Conservation (phyloP, 1,139 yeast species). For the Taphrina populina region DNA sequence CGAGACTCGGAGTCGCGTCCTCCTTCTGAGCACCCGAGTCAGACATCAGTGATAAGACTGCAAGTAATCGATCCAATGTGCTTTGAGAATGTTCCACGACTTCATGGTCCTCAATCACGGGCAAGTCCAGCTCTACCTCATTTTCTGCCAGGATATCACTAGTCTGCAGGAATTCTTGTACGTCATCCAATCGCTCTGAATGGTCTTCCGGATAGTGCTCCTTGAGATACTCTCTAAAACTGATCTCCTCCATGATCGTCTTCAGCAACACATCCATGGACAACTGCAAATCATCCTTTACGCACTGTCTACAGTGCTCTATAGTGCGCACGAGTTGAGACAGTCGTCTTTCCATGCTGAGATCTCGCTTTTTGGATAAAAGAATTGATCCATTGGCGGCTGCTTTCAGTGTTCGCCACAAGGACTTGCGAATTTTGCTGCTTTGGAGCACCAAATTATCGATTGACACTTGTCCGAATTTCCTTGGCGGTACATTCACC, state of each 20-base stretch:
- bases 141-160: conserved; percentile 46
- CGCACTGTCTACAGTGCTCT: not conserved
- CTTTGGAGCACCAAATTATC: conserved; percentile 41
- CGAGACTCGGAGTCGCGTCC: conserved; percentile 42
- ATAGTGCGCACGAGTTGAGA: not conserved
- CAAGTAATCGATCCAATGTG: conserved; percentile 51
- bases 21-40: conserved; percentile 47
- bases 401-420: conserved; percentile 37
- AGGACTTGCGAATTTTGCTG: conserved; percentile 28
- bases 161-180: conserved; percentile 37
- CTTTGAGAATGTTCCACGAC: conserved; percentile 38
- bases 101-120: conserved; percentile 34
- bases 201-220: conserved; percentile 44
- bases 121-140: conserved; percentile 46
- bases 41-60: conserved; percentile 55
- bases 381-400: conserved; percentile 35
- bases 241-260: conserved; percentile 26
- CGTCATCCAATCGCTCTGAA: conserved; percentile 37
- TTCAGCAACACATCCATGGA: conserved; percentile 4
- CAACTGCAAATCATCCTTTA: not conserved
- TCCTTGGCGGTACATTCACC: conserved; percentile 62
- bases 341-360: not conserved
- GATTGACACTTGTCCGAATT: conserved; percentile 65
- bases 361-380: conserved; percentile 26
- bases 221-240: conserved; percentile 41